A percentile compares a stretch with the other conserved stretches of the same genome.
These are phyloP conservation scores for Talaromyces wortmannii DNA, from an alignment of 495 filamentous ascomycete genomes.

Conservation along the genomic window DNA sequence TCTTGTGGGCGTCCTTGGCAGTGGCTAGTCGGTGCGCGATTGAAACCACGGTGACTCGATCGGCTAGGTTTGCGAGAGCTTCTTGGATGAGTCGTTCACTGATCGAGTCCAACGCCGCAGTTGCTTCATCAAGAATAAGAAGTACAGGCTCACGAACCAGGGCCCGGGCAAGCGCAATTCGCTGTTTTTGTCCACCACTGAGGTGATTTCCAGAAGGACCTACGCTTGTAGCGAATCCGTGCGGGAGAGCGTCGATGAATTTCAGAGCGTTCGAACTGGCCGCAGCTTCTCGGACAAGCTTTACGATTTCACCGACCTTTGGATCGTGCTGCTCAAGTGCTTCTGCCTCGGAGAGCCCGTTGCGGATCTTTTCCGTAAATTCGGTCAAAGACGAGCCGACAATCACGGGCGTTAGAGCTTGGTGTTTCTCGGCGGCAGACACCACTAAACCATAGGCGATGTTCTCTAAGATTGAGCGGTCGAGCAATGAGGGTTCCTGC, in stretches of 20 bases:
- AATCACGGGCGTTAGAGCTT: not conserved
- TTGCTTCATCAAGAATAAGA: slow-evolving; percentile 49
- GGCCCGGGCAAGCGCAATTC: slow-evolving; percentile 59
- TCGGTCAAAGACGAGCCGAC: not conserved
- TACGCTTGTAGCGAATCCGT: slow-evolving; percentile 15
- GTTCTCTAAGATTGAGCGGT: slow-evolving; percentile 56
- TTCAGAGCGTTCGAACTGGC: slow-evolving; percentile 8
- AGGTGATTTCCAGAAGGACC: slow-evolving; percentile 18
- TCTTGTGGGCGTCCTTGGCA: slow-evolving; percentile 38
- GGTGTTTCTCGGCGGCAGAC: slow-evolving; percentile 30
- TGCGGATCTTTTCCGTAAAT: not conserved
- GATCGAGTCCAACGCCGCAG: slow-evolving; percentile 33
- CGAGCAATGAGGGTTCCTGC: slow-evolving; percentile 58
- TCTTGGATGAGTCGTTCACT: slow-evolving; percentile 32
- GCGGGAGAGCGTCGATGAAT: slow-evolving; percentile 15
- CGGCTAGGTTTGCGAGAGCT: slow-evolving; percentile 21
- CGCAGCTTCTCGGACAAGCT: slow-evolving; percentile 10
- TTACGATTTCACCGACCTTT: not conserved
- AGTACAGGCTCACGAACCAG: slow-evolving; percentile 74
- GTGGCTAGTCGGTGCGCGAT: slow-evolving; percentile 48
- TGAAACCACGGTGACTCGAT: slow-evolving; percentile 12
- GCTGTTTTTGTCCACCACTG: slow-evolving; percentile 41
- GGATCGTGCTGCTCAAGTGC: slow-evolving; percentile 11
- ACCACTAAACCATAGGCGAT: slow-evolving; percentile 54
- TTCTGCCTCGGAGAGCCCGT: slow-evolving; percentile 5